phyloP scores from a whole-genome alignment of 208 protist species.

The Herpetomonas muscarum region DNA sequence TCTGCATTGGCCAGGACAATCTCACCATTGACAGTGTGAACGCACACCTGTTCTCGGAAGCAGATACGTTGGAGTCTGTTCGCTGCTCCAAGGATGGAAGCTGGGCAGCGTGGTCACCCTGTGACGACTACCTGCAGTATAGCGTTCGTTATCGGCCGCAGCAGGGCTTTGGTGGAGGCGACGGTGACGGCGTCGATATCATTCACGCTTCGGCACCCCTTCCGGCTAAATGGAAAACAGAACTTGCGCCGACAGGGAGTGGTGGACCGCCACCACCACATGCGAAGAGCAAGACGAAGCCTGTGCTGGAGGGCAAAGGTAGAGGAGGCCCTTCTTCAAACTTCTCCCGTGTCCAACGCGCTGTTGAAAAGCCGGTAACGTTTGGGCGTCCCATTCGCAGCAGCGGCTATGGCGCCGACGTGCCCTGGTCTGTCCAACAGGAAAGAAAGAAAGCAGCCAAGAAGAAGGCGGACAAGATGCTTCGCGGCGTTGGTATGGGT shows the following conservation, averaged over 20 bases:
- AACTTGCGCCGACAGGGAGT: neutral
- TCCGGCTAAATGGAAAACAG: slow-evolving; percentile 17
- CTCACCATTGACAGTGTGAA: neutral
- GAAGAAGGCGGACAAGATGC: slow-evolving; percentile 7
- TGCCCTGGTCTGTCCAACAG: slow-evolving; percentile 35
- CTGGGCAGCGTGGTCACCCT: neutral
- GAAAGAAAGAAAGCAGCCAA: neutral
- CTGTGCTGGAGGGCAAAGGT: neutral
- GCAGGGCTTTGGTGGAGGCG: neutral
- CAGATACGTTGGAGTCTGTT: neutral
- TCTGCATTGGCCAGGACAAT: neutral
- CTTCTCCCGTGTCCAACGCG: slow-evolving; percentile 1
- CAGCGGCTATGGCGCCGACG: slow-evolving; percentile 27
- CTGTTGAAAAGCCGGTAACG: slow-evolving; percentile 25
- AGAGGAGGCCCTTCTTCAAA: neutral
- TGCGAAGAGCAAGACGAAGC: neutral
- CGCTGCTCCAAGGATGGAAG: neutral
- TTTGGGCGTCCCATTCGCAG: slow-evolving; percentile 42
- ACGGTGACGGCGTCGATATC: slow-evolving; percentile 28
- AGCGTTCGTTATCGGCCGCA: neutral
- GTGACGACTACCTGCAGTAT: neutral
- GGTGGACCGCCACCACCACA: neutral
- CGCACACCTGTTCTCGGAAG: neutral
- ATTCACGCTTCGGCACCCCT: slow-evolving; percentile 62
- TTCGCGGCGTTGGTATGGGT: neutral